phyloP scores from a whole-genome alignment of 768 basidiomycete species.

The Candolleomyces aberdarensis region DNA sequence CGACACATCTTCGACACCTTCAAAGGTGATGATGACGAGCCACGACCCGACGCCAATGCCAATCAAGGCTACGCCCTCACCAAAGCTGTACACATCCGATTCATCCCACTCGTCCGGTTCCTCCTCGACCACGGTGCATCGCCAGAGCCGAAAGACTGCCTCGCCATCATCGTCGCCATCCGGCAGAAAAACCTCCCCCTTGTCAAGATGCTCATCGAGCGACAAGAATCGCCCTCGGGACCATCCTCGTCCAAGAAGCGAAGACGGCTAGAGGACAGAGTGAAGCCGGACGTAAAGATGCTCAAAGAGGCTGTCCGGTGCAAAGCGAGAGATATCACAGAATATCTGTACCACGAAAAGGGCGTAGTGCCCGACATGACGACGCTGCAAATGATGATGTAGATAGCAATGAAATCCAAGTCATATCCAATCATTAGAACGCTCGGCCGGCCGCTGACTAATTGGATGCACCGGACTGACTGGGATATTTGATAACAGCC shows the following conservation, averaged over 20 bases:
- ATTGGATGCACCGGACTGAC: background rate
- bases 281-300: slow-evolving; percentile 54
- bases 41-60: slow-evolving; percentile 54
- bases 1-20: slow-evolving; percentile 49
- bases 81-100: slow-evolving; percentile 67
- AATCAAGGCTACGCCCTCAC: slow-evolving; percentile 81
- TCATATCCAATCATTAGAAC: no score
- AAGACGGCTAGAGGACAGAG: slow-evolving; percentile 57
- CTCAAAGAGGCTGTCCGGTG: slow-evolving; percentile 61
- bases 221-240: slow-evolving; percentile 9
- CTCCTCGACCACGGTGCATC: slow-evolving; percentile 73
- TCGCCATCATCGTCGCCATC: slow-evolving; percentile 79
- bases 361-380: slow-evolving; percentile 71
- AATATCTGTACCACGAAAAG: slow-evolving; percentile 70
- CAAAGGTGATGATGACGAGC: slow-evolving; percentile 17
- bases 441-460: background rate
- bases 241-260: slow-evolving; percentile 37
- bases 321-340: slow-evolving; percentile 64
- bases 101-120: slow-evolving; percentile 62
- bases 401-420: background rate
- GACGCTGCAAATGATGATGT: slow-evolving; percentile 36
- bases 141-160: slow-evolving; percentile 53
- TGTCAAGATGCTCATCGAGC: slow-evolving; percentile 67
- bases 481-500: slow-evolving; percentile 4
- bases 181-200: slow-evolving; percentile 61